A percentile compares a stretch with the other conserved stretches of the same genome.
These are phyloP conservation scores for Dendryphion nanum DNA, from an alignment of 2,329 filamentous ascomycete genomes.

Conservation along the genomic window DNA sequence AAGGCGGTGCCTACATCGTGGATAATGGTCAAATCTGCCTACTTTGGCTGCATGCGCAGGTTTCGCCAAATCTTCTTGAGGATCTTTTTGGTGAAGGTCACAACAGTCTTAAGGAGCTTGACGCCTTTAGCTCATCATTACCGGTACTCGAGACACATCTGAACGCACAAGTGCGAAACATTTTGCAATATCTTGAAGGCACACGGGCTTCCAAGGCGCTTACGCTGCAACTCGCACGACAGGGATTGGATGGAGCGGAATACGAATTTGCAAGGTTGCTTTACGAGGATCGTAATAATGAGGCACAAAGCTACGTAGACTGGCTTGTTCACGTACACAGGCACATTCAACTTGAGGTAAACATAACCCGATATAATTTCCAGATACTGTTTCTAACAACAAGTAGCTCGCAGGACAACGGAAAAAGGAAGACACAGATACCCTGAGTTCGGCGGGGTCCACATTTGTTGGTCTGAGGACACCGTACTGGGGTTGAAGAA, in stretches of 20 bases:
- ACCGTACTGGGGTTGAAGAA: constrained; percentile 38
- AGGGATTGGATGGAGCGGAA: constrained; percentile 91
- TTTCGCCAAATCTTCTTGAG: constrained; percentile 84
- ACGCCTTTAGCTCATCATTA: constrained; percentile 75
- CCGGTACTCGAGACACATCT: constrained; percentile 88
- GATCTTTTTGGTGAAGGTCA: constrained; percentile 85
- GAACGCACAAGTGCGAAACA: constrained; percentile 91
- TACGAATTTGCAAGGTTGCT: constrained; percentile 92
- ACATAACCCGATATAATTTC: constrained; percentile 9
- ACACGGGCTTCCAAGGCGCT: constrained; percentile 83
- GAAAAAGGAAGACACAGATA: constrained; percentile 62
- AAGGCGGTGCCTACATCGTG: constrained; percentile 89
- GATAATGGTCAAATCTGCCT: constrained; percentile 93
- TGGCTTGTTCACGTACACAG: constrained; percentile 96
- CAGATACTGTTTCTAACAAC: neutral
- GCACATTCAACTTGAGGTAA: constrained; percentile 79
- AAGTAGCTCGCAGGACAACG: constrained; percentile 62
- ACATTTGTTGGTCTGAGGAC: constrained; percentile 41
- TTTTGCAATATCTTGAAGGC: constrained; percentile 79
- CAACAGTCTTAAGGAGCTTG: constrained; percentile 69
- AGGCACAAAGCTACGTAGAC: constrained; percentile 97
- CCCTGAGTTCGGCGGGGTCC: constrained; percentile 18
- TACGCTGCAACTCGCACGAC: constrained; percentile 84
- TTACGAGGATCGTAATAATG: constrained; percentile 94
- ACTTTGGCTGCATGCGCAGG: constrained; percentile 88